A percentile compares a stretch with the other conserved stretches of the same genome.
Conservation (phyloP, 441 rosid species). For the Rhodomyrtus psidioides region DNA sequence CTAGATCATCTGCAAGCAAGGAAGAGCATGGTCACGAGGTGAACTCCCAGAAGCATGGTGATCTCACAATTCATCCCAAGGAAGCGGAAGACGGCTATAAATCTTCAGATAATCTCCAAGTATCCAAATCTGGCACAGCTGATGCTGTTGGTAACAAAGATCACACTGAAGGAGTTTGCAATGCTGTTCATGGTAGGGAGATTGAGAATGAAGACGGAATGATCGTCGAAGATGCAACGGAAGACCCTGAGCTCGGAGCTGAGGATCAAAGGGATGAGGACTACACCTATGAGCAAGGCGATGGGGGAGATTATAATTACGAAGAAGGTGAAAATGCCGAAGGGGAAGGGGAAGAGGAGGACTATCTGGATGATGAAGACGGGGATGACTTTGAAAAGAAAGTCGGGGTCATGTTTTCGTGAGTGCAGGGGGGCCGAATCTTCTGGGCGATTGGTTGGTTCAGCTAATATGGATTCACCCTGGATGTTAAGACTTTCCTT, state of each 20-base stretch:
- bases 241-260: constrained; percentile 45
- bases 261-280: constrained; percentile 47
- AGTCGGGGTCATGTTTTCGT: constrained; percentile 11
- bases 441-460: not conserved
- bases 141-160: constrained; percentile 15
- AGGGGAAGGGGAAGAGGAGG: constrained; percentile 23
- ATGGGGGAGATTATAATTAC: constrained; percentile 61
- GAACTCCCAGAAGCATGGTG: not conserved
- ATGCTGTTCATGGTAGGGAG: constrained; percentile 19
- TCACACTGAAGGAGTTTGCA: constrained; percentile 15
- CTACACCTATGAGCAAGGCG: constrained; percentile 52
- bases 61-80: constrained; percentile 10
- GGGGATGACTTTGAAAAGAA: constrained; percentile 21
- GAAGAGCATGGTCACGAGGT: constrained; percentile 15
- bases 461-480: not conserved
- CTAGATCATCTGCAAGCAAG: constrained; percentile 11
- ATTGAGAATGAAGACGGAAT: constrained; percentile 28
- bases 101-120: not conserved
- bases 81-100: constrained; percentile 18
- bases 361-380: constrained; percentile 41
- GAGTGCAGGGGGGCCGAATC: not conserved
- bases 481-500: not conserved
- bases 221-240: constrained; percentile 35
- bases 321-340: constrained; percentile 51
- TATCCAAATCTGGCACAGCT: constrained; percentile 12